phyloP scores from a whole-genome alignment of 345 rosid species.

The Acer campestre region DNA sequence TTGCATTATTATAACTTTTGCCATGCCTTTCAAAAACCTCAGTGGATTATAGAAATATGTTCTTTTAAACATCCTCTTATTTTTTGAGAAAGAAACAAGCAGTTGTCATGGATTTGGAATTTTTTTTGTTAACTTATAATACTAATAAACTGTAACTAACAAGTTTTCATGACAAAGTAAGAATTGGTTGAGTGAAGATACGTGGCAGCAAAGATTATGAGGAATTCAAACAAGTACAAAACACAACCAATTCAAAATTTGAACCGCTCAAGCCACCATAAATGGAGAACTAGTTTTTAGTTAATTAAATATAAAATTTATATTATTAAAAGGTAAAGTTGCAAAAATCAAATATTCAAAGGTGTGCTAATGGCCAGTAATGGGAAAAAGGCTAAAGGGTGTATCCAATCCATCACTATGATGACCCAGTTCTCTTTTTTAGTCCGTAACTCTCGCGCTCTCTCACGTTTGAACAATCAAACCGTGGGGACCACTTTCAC shows the following conservation, averaged over 20 bases:
- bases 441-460: conserved; percentile 28
- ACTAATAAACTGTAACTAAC: neutral
- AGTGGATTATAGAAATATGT: no score
- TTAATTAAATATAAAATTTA: no score
- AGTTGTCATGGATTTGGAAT: neutral
- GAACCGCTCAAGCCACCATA: conserved; percentile 12
- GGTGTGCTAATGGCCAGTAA: neutral
- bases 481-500: conserved; percentile 35
- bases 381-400: neutral
- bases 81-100: neutral
- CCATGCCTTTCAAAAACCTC: neutral
- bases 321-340: neutral
- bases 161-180: neutral
- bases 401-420: no score
- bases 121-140: neutral
- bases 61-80: neutral
- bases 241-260: neutral
- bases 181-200: neutral
- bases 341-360: neutral
- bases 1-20: neutral
- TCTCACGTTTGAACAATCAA: conserved; percentile 14
- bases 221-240: neutral
- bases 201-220: conserved; percentile 3
- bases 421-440: neutral
- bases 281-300: neutral